Conservation (phyloP, 192 early-diverging fungal genomes). For the Coemansia sp. region DNA sequence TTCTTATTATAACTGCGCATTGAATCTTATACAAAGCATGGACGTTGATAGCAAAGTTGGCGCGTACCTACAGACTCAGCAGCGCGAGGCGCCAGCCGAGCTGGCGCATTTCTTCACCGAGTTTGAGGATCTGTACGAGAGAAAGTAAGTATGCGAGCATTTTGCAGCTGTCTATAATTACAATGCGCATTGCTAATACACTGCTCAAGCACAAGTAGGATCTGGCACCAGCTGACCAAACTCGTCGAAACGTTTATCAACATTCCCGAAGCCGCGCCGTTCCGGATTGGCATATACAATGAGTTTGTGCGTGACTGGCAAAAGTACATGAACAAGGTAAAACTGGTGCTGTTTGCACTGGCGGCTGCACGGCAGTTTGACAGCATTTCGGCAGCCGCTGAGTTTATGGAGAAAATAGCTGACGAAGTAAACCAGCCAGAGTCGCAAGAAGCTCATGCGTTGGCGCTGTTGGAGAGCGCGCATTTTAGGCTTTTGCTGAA, state of each 20-base stretch:
- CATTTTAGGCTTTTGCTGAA: slow-evolving; percentile 75
- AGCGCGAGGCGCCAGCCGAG: slow-evolving; percentile 60
- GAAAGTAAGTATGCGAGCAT: slow-evolving; percentile 66
- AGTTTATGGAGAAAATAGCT: slow-evolving; percentile 71
- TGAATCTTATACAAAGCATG: slow-evolving; percentile 35
- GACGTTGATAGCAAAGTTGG: slow-evolving; percentile 77
- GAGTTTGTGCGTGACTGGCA: slow-evolving; percentile 94
- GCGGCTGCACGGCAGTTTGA: slow-evolving; percentile 70
- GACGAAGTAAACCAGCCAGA: slow-evolving; percentile 67
- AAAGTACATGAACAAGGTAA: slow-evolving; percentile 91
- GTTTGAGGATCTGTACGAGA: slow-evolving; percentile 93
- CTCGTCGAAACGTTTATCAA: slow-evolving; percentile 75
- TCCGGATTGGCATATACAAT: slow-evolving; percentile 79
- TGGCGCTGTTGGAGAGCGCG: slow-evolving; percentile 83
- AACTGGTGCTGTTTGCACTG: slow-evolving; percentile 79
- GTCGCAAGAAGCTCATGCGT: slow-evolving; percentile 78
- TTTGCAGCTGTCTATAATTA: too few species aligned
- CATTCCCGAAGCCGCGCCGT: slow-evolving; percentile 70
- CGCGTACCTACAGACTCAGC: slow-evolving; percentile 67
- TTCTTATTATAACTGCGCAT: neutral
- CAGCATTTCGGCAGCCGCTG: slow-evolving; percentile 68
- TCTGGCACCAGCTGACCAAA: slow-evolving; percentile 97
- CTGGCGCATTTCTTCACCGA: slow-evolving; percentile 75
- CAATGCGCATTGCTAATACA: neutral
- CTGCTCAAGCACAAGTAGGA: slow-evolving; percentile 52